Evolutionary conservation across 495 filamentous ascomycete species (phyloP).

Genomic region (Monascus purpureus): DNA sequence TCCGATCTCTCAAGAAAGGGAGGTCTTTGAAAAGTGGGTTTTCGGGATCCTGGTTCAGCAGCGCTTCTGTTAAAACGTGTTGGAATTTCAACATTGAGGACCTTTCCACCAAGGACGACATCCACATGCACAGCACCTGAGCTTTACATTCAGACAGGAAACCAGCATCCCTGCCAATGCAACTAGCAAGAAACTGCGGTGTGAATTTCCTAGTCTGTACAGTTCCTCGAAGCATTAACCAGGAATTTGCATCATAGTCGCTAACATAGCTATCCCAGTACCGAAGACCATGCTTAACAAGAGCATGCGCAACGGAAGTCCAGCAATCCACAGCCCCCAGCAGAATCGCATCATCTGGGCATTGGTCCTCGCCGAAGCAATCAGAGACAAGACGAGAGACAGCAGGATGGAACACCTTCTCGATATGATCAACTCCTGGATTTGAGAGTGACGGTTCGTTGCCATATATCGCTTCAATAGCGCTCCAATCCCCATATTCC

Average conservation of each 20-base stretch:
- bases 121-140: constrained; percentile 41
- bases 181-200: constrained; percentile 44
- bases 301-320: constrained; percentile 37
- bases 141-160: constrained; percentile 31
- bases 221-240: constrained; percentile 47
- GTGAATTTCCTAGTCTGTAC: constrained; percentile 50
- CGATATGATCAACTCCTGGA: constrained; percentile 20
- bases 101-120: constrained; percentile 49
- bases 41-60: constrained; percentile 34
- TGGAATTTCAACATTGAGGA: constrained; percentile 55
- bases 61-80: constrained; percentile 40
- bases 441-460: constrained; percentile 11
- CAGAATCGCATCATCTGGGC: constrained; percentile 44
- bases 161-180: constrained; percentile 34
- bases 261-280: constrained; percentile 48
- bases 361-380: constrained; percentile 49
- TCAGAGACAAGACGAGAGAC: constrained; percentile 50
- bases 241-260: constrained; percentile 41
- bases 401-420: constrained; percentile 33
- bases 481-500: constrained; percentile 58
- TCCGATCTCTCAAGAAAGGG: constrained; percentile 39
- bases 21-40: constrained; percentile 46
- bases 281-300: constrained; percentile 26
- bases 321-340: constrained; percentile 45
- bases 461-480: constrained; percentile 36